These are phyloP conservation scores for Stephanodiscus triporus DNA, from an alignment of 108 stramenopile species.

Conservation along the genomic window DNA sequence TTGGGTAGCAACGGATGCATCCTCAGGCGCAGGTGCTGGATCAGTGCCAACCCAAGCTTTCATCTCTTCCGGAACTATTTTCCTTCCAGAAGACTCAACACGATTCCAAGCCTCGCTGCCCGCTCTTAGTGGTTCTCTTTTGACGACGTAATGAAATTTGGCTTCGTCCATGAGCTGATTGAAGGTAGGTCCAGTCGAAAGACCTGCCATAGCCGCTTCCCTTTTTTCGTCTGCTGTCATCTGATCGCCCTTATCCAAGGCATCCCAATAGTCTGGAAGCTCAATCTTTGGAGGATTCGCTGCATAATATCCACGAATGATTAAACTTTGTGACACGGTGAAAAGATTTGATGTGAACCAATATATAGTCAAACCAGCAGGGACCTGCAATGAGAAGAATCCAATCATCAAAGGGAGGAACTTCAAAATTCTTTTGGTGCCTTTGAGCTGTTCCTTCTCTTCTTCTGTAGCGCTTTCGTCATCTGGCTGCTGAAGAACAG, in stretches of 20 bases:
- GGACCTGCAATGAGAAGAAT: conserved; percentile 93
- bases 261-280: conserved; percentile 88
- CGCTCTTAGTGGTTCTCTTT: conserved; percentile 64
- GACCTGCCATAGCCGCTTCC: conserved; percentile 77
- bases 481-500: conserved; percentile 73
- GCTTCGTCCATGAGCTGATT: conserved; percentile 72
- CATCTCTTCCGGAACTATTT: conserved; percentile 38
- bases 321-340: conserved; percentile 79
- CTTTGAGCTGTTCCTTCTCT: conserved; percentile 69
- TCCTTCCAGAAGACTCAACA: conserved; percentile 18
- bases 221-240: conserved; percentile 82
- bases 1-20: background rate
- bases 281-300: conserved; percentile 86
- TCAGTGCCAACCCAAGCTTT: conserved; percentile 32
- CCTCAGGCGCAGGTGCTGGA: background rate
- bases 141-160: conserved; percentile 76
- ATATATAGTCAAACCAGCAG: conserved; percentile 95
- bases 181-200: conserved; percentile 72
- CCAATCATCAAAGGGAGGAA: conserved; percentile 95
- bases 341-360: conserved; percentile 95
- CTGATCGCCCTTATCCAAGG: conserved; percentile 69
- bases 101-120: conserved; percentile 63
- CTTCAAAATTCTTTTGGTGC: conserved; percentile 77
- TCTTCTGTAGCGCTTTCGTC: conserved; percentile 70
- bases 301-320: conserved; percentile 76